Evolutionary conservation across 169 alveolate genomes (phyloP).

Genomic region (Plasmodium ovale): DNA sequence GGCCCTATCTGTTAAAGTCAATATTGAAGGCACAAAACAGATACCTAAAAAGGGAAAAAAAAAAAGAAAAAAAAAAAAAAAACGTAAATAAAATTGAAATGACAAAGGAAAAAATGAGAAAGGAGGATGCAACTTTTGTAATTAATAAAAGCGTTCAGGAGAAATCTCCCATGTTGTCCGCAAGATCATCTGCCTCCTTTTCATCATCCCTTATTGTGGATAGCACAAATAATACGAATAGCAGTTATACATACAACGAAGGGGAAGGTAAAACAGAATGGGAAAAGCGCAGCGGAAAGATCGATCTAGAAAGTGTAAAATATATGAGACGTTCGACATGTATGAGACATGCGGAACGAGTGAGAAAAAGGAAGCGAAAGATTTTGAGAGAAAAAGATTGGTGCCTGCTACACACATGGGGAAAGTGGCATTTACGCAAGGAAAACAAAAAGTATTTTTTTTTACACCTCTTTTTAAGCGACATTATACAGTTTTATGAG

Average conservation of each 20-base stretch:
- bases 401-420: constrained; percentile 55
- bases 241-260: background rate
- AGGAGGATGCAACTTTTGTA: background rate
- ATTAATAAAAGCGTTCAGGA: background rate
- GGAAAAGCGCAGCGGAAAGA: background rate
- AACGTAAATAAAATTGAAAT: background rate
- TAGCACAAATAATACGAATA: background rate
- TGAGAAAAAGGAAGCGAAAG: background rate
- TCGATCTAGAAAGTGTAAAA: background rate
- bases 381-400: constrained; percentile 56
- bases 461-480: constrained; percentile 32
- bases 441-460: constrained; percentile 28
- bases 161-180: background rate
- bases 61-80: background rate
- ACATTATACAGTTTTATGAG: constrained; percentile 23
- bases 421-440: constrained; percentile 23
- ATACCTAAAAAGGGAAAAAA: constrained; percentile 1
- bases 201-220: background rate
- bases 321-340: too few species aligned
- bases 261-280: background rate
- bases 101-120: background rate
- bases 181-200: background rate
- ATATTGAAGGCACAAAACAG: constrained; percentile 30
- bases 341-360: too few species aligned
- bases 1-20: constrained; percentile 46